Evolutionary conservation across 805 yeast species (phyloP).

Genomic region (Candida khao-thaluensis): DNA sequence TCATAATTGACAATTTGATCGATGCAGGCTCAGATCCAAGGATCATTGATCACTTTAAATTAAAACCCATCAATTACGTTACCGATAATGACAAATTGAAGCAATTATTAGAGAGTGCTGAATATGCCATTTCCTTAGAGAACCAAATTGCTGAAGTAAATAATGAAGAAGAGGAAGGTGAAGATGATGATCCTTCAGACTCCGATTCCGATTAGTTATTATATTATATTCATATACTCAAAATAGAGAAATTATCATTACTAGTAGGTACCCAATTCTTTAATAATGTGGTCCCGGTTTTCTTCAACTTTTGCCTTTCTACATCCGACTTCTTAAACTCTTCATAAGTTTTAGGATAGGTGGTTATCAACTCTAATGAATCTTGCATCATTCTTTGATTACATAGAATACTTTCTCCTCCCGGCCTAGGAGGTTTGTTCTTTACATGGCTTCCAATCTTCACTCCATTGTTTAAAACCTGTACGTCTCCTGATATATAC

Average conservation of each 20-base stretch:
- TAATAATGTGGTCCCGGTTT: conserved; percentile 25
- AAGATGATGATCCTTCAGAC: conserved; percentile 25
- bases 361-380: neutral
- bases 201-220: conserved; percentile 28
- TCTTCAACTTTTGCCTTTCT: conserved; percentile 30
- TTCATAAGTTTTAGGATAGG: conserved; percentile 21
- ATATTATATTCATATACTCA: conserved; percentile 1
- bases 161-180: conserved; percentile 39
- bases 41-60: conserved; percentile 45
- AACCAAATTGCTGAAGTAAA: conserved; percentile 29
- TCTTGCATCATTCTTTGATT: conserved; percentile 17
- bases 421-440: conserved; percentile 40
- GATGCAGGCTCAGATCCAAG: conserved; percentile 90
- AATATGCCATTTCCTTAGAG: conserved; percentile 58
- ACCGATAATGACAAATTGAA: conserved; percentile 54
- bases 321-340: conserved; percentile 28
- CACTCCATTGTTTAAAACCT: conserved; percentile 57
- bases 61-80: conserved; percentile 74
- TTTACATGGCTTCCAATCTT: conserved; percentile 56
- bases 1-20: conserved; percentile 72
- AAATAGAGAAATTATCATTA: conserved; percentile 39
- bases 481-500: conserved; percentile 23
- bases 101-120: conserved; percentile 76
- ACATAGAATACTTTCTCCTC: conserved; percentile 44
- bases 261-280: conserved; percentile 49